Evolutionary conservation across 139 green algal species (phyloP).

Genomic region (Chlamydomonas sp.): DNA sequence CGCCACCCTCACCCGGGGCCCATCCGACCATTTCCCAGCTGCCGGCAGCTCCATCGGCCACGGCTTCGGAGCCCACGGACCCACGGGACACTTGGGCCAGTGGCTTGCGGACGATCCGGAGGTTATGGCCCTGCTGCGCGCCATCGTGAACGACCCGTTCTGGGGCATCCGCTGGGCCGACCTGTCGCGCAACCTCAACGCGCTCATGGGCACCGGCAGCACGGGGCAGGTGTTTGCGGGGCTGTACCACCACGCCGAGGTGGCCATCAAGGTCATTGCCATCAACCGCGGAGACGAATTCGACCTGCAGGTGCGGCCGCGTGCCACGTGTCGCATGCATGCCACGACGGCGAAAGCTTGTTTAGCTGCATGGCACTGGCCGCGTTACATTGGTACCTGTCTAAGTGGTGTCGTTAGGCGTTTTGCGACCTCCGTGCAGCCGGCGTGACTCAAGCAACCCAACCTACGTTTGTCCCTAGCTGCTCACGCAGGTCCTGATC

Average conservation of each 20-base stretch:
- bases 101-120: neutral
- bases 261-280: slow-evolving; percentile 70
- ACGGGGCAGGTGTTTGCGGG: slow-evolving; percentile 52
- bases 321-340: no score
- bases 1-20: no score
- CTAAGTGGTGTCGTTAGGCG: neutral
- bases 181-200: slow-evolving; percentile 43
- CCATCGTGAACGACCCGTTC: slow-evolving; percentile 52
- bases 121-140: slow-evolving; percentile 10
- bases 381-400: no score
- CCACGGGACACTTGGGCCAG: neutral
- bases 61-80: neutral
- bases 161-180: slow-evolving; percentile 66
- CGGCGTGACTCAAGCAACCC: no score
- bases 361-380: no score
- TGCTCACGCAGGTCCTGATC: neutral
- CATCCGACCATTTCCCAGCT: neutral
- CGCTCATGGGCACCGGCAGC: slow-evolving; percentile 56
- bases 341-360: no score
- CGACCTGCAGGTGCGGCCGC: slow-evolving; percentile 7
- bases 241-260: slow-evolving; percentile 57
- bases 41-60: neutral
- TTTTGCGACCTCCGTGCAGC: neutral
- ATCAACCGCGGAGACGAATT: slow-evolving; percentile 20
- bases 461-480: neutral